Conservation (phyloP, 495 filamentous ascomycete genomes). For the Xylaria cubensis region DNA sequence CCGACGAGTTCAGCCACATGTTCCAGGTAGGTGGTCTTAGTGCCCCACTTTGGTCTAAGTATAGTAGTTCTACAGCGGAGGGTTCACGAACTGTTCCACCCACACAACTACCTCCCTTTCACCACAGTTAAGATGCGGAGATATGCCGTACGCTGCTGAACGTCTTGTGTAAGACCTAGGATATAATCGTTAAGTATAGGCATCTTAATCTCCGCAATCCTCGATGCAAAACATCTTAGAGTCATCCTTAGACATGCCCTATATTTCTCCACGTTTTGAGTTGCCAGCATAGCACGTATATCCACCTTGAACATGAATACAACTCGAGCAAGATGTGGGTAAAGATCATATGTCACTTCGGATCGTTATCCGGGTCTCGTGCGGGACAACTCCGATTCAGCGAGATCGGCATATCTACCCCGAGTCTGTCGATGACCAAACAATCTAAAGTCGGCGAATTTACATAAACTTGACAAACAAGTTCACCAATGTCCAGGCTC, state of each 20-base stretch:
- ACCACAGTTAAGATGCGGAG: no score
- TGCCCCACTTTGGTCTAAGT: neutral
- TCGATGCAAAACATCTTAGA: neutral
- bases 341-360: neutral
- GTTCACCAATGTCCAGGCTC: neutral
- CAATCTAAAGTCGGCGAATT: neutral
- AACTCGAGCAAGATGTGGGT: neutral
- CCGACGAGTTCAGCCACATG: neutral
- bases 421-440: neutral
- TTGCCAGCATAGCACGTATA: neutral
- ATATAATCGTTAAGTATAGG: neutral
- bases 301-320: neutral
- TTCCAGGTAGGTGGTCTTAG: neutral
- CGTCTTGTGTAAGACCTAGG: neutral
- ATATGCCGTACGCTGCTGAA: neutral
- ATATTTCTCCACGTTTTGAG: neutral
- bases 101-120: no score
- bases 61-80: no score
- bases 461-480: slow-evolving; percentile 1
- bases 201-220: neutral
- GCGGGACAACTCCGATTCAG: slow-evolving; percentile 24
- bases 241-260: neutral
- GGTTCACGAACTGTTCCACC: no score
- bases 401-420: slow-evolving; percentile 21
- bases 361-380: slow-evolving; percentile 4